Evolutionary conservation across 345 rosid species (phyloP).

Genomic region (Diplotaxis tenuifolia): DNA sequence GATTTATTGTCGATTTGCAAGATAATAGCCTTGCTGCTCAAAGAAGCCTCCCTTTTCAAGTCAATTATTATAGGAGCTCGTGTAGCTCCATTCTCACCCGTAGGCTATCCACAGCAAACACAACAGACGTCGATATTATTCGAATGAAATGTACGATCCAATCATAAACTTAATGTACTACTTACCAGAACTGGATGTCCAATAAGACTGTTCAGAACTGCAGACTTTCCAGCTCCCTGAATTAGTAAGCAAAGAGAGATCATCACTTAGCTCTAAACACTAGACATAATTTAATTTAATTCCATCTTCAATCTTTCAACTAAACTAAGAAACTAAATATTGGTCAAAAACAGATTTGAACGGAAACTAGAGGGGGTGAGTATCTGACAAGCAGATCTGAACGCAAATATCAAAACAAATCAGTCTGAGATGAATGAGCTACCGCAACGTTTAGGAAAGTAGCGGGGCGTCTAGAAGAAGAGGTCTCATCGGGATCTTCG

Average conservation of each 20-base stretch:
- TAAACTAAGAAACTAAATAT: background rate
- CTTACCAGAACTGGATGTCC: conserved; percentile 97
- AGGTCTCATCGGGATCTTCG: background rate
- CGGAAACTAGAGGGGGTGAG: background rate
- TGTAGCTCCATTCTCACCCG: conserved; percentile 99
- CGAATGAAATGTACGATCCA: background rate
- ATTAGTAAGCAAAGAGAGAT: conserved; percentile 23
- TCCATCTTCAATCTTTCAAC: background rate
- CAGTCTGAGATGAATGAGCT: background rate
- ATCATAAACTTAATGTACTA: background rate
- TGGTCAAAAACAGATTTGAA: background rate
- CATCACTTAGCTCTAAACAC: background rate
- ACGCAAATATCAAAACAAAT: background rate
- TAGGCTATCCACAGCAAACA: conserved; percentile 58
- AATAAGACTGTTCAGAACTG: conserved; percentile 79
- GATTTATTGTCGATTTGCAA: conserved; percentile 84
- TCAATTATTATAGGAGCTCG: conserved; percentile 85
- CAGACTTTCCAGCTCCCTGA: conserved; percentile 99
- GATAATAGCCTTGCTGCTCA: conserved; percentile 71
- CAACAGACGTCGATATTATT: background rate
- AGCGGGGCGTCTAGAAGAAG: background rate
- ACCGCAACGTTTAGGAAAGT: background rate
- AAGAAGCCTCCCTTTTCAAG: conserved; percentile 62
- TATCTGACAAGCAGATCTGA: background rate
- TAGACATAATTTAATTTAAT: background rate